Percentiles rank a stretch among this genome's conserved stretches.
Conservation (phyloP, 164 flowering plant genomes). For the Vitis labrusca region DNA sequence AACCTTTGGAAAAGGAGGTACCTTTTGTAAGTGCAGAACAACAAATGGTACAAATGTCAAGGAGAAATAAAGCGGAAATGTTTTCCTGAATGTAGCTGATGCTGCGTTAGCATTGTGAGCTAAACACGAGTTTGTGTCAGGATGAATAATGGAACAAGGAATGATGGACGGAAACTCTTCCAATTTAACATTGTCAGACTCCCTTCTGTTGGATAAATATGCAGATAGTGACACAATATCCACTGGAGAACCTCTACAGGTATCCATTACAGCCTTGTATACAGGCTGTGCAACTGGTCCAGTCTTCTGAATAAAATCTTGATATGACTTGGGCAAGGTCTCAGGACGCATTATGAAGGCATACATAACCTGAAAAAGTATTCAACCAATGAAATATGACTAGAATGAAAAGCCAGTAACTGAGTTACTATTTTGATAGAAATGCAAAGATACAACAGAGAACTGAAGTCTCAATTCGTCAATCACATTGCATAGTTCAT, state of each 20-base stretch:
- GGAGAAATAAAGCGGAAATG: slow-evolving; percentile 97
- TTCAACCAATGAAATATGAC: slow-evolving; percentile 1
- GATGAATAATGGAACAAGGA: slow-evolving; percentile 95
- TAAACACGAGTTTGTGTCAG: slow-evolving; percentile 73
- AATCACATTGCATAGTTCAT: background rate
- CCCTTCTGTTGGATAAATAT: slow-evolving; percentile 54
- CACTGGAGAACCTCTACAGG: slow-evolving; percentile 76
- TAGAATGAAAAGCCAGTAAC: background rate
- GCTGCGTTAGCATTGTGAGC: slow-evolving; percentile 75
- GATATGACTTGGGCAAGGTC: slow-evolving; percentile 94
- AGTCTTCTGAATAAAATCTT: slow-evolving; percentile 90
- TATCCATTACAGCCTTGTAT: slow-evolving; percentile 88
- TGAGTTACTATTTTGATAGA: background rate
- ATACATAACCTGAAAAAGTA: slow-evolving; percentile 81
- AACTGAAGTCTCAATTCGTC: background rate
- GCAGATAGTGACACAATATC: slow-evolving; percentile 71
- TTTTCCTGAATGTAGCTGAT: slow-evolving; percentile 87
- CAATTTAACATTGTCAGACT: slow-evolving; percentile 43
- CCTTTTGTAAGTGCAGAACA: slow-evolving; percentile 89
- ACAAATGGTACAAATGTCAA: slow-evolving; percentile 96
- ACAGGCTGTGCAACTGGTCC: slow-evolving; percentile 96
- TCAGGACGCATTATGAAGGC: slow-evolving; percentile 97
- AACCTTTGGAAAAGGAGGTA: slow-evolving; percentile 23
- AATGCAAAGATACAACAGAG: background rate
- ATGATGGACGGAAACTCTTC: slow-evolving; percentile 76